Evolutionary conservation across 2,329 filamentous ascomycete genomes (phyloP).

Genomic region (Blastomyces parvus): DNA sequence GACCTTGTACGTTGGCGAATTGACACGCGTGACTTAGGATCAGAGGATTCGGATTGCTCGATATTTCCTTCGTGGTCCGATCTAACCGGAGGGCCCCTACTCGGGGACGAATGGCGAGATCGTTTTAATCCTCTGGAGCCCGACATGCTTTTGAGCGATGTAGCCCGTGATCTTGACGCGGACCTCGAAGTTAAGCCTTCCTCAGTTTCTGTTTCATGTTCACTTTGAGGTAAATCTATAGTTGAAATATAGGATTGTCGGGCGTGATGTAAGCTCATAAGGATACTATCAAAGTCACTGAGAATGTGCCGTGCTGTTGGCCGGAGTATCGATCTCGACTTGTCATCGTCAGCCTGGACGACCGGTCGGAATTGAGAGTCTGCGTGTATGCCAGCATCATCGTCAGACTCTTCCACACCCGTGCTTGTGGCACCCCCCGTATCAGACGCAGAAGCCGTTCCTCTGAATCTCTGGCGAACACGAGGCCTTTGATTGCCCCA

Average conservation of each 20-base stretch:
- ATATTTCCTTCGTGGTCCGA: constrained; percentile 5
- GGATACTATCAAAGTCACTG: constrained; percentile 56
- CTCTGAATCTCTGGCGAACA: constrained; percentile 9
- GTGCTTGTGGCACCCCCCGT: constrained; percentile 13
- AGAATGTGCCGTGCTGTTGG: constrained; percentile 64
- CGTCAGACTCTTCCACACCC: constrained; percentile 16
- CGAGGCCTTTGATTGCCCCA: constrained; percentile 19
- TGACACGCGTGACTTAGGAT: not conserved
- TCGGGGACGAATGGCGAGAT: not conserved
- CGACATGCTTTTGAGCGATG: constrained; percentile 12
- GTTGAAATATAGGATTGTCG: constrained; percentile 43
- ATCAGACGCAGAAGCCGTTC: constrained; percentile 14
- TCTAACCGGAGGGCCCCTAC: not conserved
- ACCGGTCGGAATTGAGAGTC: constrained; percentile 35
- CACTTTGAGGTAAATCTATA: constrained; percentile 23
- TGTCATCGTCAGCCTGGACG: constrained; percentile 61
- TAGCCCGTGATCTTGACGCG: constrained; percentile 12
- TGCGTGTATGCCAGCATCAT: constrained; percentile 15
- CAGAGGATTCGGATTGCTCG: constrained; percentile 8
- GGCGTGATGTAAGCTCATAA: constrained; percentile 60
- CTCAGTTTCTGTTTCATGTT: constrained; percentile 25
- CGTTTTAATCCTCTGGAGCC: constrained; percentile 22
- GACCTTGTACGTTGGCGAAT: constrained; percentile 1
- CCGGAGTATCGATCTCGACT: constrained; percentile 53
- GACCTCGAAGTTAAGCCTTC: constrained; percentile 20